Base-by-base conservation (phyloP, 495 filamentous ascomycete genomes). In the Patellaria atrata region DNA sequence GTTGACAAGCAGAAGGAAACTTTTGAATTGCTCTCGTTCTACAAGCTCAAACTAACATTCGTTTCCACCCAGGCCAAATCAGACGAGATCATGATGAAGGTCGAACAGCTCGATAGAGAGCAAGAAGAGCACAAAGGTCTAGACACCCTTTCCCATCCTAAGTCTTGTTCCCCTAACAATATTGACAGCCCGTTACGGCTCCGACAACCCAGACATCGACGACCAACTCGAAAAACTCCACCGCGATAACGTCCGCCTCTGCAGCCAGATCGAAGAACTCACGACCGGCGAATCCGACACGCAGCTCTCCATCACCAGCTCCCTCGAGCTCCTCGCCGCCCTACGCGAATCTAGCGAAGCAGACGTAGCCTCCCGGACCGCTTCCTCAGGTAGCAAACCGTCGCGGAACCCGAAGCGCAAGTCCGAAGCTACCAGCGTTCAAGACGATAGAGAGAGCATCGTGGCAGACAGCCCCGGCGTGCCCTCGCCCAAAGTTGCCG, bases 181-280 rank as follows among this genome's bases (percentile, higher is more conserved):
- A 21, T 20, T n/a, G n/a, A 27, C 27, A 45, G 42, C 13, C 11
- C 42, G 42, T n/a, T 32, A 36, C 21, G 35, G 47, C 20, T 22
- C 37, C 5, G 35, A 45, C 18, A 45, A 55, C 8, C 22, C 54
- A 2, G 25, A 36, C 23, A 45, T 59, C 10, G 48, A 62, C 12
- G 51, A 60, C 18, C 47, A 69, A 28, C 59, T 82, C 15, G 67
- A 73, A 43, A 53, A 49, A 32, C 59, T 72, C 32, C 71, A 74
- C 45, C 67, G 77, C 19, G 73, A 77, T 42, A 70, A 72, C 37
- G 57, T 76, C 46, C 70, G 68, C 36, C 61, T 77, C 15, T 66
- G 64, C 27, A 75, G 81, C 40, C 69, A 78, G 27, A 67, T 75
- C 38, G 60, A 67, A 38, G 60, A 64, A 4, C 68, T 75, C 27